Conservation (phyloP, 2,329 filamentous ascomycete species). For the Phaeosphaeria sp. region DNA sequence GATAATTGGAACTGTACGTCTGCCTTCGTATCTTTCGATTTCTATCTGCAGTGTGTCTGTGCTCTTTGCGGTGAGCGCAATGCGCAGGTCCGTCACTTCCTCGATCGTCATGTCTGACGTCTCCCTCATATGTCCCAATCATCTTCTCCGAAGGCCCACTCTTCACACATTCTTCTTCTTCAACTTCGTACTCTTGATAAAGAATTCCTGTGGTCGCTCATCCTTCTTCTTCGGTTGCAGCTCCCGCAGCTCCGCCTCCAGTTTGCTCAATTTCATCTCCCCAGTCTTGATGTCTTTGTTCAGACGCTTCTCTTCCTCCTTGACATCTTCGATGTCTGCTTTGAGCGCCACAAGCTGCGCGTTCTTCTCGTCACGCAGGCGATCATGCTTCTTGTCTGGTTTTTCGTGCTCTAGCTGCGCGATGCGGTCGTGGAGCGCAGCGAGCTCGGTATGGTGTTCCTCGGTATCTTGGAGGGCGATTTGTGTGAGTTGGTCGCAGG, state of each 20-base stretch:
- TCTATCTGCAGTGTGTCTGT: too few relatives aligned
- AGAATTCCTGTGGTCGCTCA: not conserved
- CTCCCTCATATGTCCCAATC: too few relatives aligned
- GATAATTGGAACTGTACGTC: too few relatives aligned
- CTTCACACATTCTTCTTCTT: constrained; percentile 4
- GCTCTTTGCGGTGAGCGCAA: too few relatives aligned
- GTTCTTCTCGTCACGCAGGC: constrained; percentile 1
- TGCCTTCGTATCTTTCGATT: too few relatives aligned
- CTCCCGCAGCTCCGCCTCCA: constrained; percentile 17
- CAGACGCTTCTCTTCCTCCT: constrained; percentile 36
- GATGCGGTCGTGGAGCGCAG: not conserved
- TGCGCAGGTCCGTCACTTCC: too few relatives aligned
- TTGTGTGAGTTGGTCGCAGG: not conserved
- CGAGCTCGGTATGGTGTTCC: not conserved
- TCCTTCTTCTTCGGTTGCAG: constrained; percentile 1
- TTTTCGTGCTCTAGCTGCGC: not conserved
- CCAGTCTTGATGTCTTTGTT: constrained; percentile 27
- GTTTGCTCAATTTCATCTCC: constrained; percentile 35
- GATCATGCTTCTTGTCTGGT: not conserved
- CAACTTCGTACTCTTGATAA: not conserved
- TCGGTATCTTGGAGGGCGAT: not conserved
- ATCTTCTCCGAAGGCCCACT: too few relatives aligned
- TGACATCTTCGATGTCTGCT: constrained; percentile 10
- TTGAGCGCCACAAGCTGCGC: not conserved
- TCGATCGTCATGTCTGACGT: too few relatives aligned